phyloP scores from a whole-genome alignment of 768 basidiomycete genomes.

The Hebeloma cylindrosporum region DNA sequence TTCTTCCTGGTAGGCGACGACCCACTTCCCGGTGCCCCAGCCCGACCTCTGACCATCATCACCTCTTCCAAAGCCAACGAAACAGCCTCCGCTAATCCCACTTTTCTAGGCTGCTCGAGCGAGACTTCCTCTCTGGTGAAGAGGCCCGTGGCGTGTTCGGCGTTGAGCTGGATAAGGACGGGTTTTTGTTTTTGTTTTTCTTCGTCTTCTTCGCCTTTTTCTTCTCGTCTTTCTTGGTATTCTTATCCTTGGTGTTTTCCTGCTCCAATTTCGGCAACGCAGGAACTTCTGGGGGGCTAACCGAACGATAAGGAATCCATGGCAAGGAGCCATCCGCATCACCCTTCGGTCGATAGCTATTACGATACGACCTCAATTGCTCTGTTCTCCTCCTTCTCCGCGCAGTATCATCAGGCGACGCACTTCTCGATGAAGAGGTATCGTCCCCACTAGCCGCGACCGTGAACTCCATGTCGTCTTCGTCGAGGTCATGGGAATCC shows the following conservation, averaged over 20 bases:
- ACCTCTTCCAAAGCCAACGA: slow-evolving; percentile 22
- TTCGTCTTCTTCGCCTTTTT: slow-evolving; percentile 17
- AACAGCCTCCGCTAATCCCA: too few relatives aligned
- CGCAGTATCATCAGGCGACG: slow-evolving; percentile 1
- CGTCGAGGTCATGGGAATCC: slow-evolving; percentile 20
- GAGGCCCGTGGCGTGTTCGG: slow-evolving; percentile 22
- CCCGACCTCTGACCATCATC: slow-evolving; percentile 19
- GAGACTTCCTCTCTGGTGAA: slow-evolving; percentile 25
- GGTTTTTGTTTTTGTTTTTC: slow-evolving; percentile 16
- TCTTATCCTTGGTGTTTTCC: slow-evolving; percentile 1
- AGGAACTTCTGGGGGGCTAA: slow-evolving; percentile 1
- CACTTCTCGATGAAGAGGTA: slow-evolving; percentile 4
- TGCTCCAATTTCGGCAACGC: not conserved
- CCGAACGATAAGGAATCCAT: slow-evolving; percentile 15
- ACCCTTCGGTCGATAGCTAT: slow-evolving; percentile 23
- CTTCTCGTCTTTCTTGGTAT: slow-evolving; percentile 6
- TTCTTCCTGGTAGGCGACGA: slow-evolving; percentile 7
- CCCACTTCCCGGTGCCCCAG: slow-evolving; percentile 9
- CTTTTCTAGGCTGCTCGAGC: slow-evolving; percentile 25
- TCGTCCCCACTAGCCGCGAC: slow-evolving; percentile 3
- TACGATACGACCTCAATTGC: slow-evolving; percentile 27
- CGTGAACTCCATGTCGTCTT: slow-evolving; percentile 11
- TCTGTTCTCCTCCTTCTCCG: slow-evolving; percentile 19
- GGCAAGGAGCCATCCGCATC: slow-evolving; percentile 17
- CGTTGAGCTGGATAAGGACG: slow-evolving; percentile 17